Evolutionary conservation across 1,139 yeast genomes (phyloP).

Genomic region (Protomyces macrosporus): DNA sequence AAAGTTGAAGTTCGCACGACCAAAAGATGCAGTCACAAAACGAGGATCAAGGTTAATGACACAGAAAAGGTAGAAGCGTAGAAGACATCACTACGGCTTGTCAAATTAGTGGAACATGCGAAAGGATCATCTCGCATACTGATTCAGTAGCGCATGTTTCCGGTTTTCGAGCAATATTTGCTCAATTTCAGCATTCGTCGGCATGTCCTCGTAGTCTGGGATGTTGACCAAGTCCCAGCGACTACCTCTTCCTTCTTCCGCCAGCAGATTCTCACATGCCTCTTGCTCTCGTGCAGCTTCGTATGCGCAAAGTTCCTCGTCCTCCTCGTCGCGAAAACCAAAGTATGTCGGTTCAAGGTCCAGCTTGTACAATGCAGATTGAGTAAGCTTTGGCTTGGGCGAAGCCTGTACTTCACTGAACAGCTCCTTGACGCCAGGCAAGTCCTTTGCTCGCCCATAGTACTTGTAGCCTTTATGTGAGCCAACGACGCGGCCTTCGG

Average conservation of each 20-base stretch:
- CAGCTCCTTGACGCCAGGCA: constrained; percentile 65
- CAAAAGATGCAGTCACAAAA: no score
- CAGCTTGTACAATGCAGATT: constrained; percentile 32
- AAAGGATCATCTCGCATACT: constrained; percentile 3
- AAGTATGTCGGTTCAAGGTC: constrained; percentile 44
- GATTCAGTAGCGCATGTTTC: constrained; percentile 14
- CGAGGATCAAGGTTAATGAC: no score
- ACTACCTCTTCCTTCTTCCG: constrained; percentile 26
- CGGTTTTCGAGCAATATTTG: constrained; percentile 22
- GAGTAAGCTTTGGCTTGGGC: constrained; percentile 22
- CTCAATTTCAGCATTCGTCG: constrained; percentile 24
- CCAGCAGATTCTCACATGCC: constrained; percentile 30
- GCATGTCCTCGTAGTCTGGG: constrained; percentile 11
- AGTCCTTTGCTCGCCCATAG: constrained; percentile 76
- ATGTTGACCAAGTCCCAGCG: constrained; percentile 30
- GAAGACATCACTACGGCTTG: no score
- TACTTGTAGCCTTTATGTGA: constrained; percentile 57
- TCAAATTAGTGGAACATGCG: no score
- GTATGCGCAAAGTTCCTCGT: constrained; percentile 33
- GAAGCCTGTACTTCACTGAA: constrained; percentile 38
- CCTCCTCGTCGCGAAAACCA: constrained; percentile 46
- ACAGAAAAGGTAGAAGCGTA: no score
- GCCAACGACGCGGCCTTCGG: constrained; percentile 37
- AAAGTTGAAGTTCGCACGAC: no score
- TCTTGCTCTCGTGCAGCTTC: constrained; percentile 37